Base-by-base conservation (phyloP, 192 early-diverging fungal genomes). In the Backusella mclennaniae region DNA sequence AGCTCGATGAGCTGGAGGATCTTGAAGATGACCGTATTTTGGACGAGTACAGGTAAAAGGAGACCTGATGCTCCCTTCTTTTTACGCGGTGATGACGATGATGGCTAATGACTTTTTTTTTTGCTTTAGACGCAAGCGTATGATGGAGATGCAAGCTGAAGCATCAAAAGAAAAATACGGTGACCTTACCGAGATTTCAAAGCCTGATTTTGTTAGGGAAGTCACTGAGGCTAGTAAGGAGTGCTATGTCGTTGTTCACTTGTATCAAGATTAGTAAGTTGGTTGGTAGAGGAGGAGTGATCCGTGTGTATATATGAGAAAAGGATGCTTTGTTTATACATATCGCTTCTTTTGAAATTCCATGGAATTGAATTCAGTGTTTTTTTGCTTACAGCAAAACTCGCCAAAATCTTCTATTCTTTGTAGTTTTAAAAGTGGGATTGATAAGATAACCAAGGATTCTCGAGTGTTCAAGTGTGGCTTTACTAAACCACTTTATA, bases 1-100 rank as follows among this genome's bases (percentile, higher is more conserved):
- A 94, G 74, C 89, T 99, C 0, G 96, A 94, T 77, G 96, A 98
- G 79, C 86, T 98, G 23, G 96, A 97, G 71, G 97, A 99, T 77
- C 88, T 93, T 42, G 95, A 98, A 73, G 96, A 98, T 80, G 94
- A 96, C 75, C 86, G 92, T 36, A 85, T 97, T 11, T 82, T 99
- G 41, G 85, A 90, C 78, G 89, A 89, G 63, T 95, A 94, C 76
- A 90, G 91, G 84, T 90, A 81, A 63, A 59, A n/a, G 3, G 56
- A 7, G 15, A 14, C 15, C 36, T 41, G 53, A 4, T 39, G 69
- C 26, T 59, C 35, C 38, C 9, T 6, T 23, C 9, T 23, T 42
- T 38, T 76, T 41, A 71, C 17, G 26, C 8, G 14, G 69, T 19
- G 17, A 66, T 67, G 12, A 29, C 26, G 23, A 29, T 63, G 67